phyloP scores from a whole-genome alignment of 2,329 filamentous ascomycete genomes.

The Talaromyces sp. region DNA sequence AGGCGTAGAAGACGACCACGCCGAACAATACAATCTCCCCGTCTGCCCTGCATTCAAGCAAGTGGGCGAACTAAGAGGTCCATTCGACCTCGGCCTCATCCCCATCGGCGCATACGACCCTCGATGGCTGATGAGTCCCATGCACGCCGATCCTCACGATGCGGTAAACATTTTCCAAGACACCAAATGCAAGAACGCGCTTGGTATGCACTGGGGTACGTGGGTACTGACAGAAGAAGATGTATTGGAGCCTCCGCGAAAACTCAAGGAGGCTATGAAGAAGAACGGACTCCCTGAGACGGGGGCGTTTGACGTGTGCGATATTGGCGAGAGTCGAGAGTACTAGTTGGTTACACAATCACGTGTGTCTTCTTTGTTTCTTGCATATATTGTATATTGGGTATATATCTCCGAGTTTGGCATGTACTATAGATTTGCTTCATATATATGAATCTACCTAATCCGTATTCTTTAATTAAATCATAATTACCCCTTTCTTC shows the following conservation, averaged over 20 bases:
- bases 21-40: constrained; percentile 64
- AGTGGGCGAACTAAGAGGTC: constrained; percentile 75
- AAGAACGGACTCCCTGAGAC: constrained; percentile 66
- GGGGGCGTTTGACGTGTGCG: constrained; percentile 77
- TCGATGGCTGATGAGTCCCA: constrained; percentile 66
- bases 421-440: neutral
- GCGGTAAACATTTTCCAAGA: constrained; percentile 86
- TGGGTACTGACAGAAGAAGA: constrained; percentile 87
- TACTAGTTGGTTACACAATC: constrained; percentile 52
- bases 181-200: constrained; percentile 71
- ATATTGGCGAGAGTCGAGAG: constrained; percentile 79
- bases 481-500: no score
- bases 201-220: constrained; percentile 90
- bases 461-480: neutral
- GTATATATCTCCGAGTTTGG: neutral
- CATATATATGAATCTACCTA: neutral
- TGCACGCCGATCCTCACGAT: constrained; percentile 86
- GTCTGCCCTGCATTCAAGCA: constrained; percentile 80
- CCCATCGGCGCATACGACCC: constrained; percentile 84
- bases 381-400: neutral
- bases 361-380: neutral
- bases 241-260: constrained; percentile 74
- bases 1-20: constrained; percentile 68
- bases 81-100: constrained; percentile 87
- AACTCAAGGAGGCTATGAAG: constrained; percentile 70